These are phyloP conservation scores for Penstemon eatonii DNA, from an alignment of 257 asterid genomes.

Conservation along the genomic window DNA sequence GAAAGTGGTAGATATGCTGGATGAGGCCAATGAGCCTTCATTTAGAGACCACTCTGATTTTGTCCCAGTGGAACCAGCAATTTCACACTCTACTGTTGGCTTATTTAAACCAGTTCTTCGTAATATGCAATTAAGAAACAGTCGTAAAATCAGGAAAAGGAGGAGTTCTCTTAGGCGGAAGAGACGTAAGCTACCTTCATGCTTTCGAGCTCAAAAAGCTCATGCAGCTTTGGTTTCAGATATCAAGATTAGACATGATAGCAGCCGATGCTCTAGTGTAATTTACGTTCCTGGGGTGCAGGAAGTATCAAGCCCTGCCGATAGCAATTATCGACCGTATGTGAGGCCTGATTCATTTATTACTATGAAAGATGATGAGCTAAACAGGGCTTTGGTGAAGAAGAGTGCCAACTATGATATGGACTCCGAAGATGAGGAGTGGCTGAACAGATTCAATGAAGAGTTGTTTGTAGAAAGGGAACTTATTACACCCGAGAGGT, in stretches of 20 bases:
- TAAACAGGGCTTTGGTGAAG: slow-evolving; percentile 66
- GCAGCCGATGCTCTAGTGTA: slow-evolving; percentile 38
- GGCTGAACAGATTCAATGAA: slow-evolving; percentile 57
- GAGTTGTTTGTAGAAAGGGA: slow-evolving; percentile 27
- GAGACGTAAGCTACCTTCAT: slow-evolving; percentile 51
- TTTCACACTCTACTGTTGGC: slow-evolving; percentile 32
- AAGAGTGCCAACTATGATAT: slow-evolving; percentile 68
- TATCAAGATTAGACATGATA: slow-evolving; percentile 42
- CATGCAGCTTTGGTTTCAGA: slow-evolving; percentile 39
- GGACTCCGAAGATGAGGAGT: slow-evolving; percentile 88
- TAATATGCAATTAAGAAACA: slow-evolving; percentile 44
- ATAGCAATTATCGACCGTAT: slow-evolving; percentile 32
- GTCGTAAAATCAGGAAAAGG: slow-evolving; percentile 59
- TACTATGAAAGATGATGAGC: slow-evolving; percentile 63
- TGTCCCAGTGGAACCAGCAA: slow-evolving; percentile 23
- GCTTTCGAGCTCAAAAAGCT: slow-evolving; percentile 41
- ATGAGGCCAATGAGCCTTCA: slow-evolving; percentile 24
- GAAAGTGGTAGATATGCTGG: slow-evolving; percentile 11
- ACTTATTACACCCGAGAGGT: slow-evolving; percentile 49
- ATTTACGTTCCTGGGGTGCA: slow-evolving; percentile 84
- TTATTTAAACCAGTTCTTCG: slow-evolving; percentile 44
- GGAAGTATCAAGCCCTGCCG: slow-evolving; percentile 47
- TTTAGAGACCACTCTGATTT: slow-evolving; percentile 7
- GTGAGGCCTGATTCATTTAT: slow-evolving; percentile 71
- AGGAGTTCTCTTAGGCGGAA: slow-evolving; percentile 65